These are phyloP conservation scores for Neurospora sp. DNA, from an alignment of 495 filamentous ascomycete species.

Conservation along the genomic window DNA sequence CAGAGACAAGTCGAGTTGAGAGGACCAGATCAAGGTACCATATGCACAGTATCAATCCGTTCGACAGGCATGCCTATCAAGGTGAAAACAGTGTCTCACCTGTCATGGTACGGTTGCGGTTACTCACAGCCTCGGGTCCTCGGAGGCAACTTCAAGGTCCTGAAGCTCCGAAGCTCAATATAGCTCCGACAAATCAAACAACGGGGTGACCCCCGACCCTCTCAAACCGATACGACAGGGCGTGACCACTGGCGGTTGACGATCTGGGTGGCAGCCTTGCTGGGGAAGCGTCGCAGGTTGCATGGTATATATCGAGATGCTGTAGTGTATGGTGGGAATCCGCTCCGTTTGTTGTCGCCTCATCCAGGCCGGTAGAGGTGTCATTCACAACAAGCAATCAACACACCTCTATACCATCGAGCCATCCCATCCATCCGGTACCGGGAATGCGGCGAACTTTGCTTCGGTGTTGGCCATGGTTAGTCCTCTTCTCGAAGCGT, in stretches of 20 bases:
- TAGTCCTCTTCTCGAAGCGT: background rate
- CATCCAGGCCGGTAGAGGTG: background rate
- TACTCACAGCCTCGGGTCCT: background rate
- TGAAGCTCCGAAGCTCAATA: background rate
- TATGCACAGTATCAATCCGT: background rate
- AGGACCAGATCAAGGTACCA: background rate
- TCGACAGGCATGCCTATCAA: background rate
- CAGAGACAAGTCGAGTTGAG: background rate
- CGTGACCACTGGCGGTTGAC: background rate
- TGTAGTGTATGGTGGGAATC: background rate
- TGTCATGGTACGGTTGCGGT: background rate
- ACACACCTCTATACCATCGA: background rate
- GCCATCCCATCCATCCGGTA: background rate
- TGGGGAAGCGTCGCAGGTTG: background rate
- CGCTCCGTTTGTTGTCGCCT: background rate
- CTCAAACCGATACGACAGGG: background rate
- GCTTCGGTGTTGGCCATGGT: background rate
- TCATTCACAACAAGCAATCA: background rate
- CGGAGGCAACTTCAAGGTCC: background rate
- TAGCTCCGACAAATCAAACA: background rate
- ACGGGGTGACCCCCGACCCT: background rate
- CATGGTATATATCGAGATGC: background rate
- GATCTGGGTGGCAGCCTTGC: background rate
- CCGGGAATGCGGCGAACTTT: background rate
- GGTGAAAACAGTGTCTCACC: background rate